phyloP scores from a whole-genome alignment of 2,329 filamentous ascomycete genomes.

The Aureobasidium sp. region DNA sequence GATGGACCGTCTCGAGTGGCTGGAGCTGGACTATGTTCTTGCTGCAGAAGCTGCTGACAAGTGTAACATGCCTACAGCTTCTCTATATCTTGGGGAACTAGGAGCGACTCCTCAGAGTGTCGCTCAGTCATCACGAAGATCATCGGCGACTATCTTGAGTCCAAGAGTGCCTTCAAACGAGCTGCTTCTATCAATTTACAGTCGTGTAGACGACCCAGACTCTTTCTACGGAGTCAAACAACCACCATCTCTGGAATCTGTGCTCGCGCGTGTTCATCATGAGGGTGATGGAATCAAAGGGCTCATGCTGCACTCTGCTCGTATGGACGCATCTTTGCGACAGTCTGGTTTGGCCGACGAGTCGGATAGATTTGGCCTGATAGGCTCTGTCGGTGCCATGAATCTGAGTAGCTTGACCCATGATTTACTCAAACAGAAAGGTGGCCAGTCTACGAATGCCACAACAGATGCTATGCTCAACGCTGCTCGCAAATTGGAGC shows the following conservation, averaged over 20 bases:
- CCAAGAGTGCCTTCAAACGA: conserved; percentile 50
- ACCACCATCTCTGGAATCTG: conserved; percentile 65
- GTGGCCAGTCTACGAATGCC: conserved; percentile 51
- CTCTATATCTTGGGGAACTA: conserved; percentile 75
- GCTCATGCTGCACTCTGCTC: conserved; percentile 81
- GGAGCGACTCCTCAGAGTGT: background rate
- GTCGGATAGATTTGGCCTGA: conserved; percentile 60
- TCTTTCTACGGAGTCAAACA: conserved; percentile 89
- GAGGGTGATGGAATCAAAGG: conserved; percentile 83
- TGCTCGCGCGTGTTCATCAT: conserved; percentile 78
- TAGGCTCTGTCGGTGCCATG: conserved; percentile 70
- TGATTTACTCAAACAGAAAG: conserved; percentile 64
- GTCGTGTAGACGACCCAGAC: conserved; percentile 91
- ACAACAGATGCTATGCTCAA: conserved; percentile 67
- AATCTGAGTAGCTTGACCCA: conserved; percentile 83
- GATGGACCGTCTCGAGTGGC: conserved; percentile 73
- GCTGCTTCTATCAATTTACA: conserved; percentile 74
- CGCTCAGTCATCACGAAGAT: conserved; percentile 54
- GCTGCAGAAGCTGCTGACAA: conserved; percentile 64
- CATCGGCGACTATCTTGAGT: conserved; percentile 46
- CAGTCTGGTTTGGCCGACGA: conserved; percentile 49
- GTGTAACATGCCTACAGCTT: conserved; percentile 82
- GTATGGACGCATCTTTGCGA: conserved; percentile 79
- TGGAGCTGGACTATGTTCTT: conserved; percentile 69
- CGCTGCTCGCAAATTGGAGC: conserved; percentile 73